phyloP scores from a whole-genome alignment of 2,329 filamentous ascomycete genomes.

The Pseudopyrenochaeta lycopersici region DNA sequence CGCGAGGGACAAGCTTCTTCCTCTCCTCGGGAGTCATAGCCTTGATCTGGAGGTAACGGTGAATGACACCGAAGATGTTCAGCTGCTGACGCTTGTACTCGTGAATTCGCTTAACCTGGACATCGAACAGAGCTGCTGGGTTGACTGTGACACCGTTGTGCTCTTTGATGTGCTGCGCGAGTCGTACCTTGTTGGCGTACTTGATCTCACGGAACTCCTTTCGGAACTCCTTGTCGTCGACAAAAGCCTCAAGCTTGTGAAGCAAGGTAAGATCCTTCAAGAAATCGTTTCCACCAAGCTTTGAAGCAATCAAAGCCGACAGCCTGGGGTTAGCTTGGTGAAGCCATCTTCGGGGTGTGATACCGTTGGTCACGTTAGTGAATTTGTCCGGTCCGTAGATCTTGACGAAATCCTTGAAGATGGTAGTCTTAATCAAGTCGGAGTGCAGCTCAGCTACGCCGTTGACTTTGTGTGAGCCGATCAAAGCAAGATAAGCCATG shows the following conservation, averaged over 20 bases:
- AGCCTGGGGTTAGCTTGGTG: slow-evolving; percentile 96
- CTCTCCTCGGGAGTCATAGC: slow-evolving; percentile 81
- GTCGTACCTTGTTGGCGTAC: slow-evolving; percentile 89
- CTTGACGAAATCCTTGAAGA: slow-evolving; percentile 97
- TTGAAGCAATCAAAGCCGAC: slow-evolving; percentile 90
- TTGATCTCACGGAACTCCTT: slow-evolving; percentile 98
- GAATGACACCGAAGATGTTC: slow-evolving; percentile 98
- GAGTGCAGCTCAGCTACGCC: slow-evolving; percentile 98
- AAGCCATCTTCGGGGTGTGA: slow-evolving; percentile 94
- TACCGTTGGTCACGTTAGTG: slow-evolving; percentile 97
- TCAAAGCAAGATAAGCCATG: slow-evolving; percentile 94
- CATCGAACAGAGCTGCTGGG: slow-evolving; percentile 88
- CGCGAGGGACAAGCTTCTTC: slow-evolving; percentile 86
- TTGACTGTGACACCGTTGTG: slow-evolving; percentile 84
- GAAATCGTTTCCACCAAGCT: slow-evolving; percentile 83
- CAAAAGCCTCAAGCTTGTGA: slow-evolving; percentile 83
- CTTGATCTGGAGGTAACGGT: slow-evolving; percentile 91
- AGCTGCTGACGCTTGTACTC: slow-evolving; percentile 99
- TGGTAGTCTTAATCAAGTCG: slow-evolving; percentile 97
- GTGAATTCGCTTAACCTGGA: slow-evolving; percentile 98
- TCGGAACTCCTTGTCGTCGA: slow-evolving; percentile 88
- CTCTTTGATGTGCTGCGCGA: slow-evolving; percentile 90
- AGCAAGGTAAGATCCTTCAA: slow-evolving; percentile 89
- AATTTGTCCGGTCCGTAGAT: slow-evolving; percentile 98
- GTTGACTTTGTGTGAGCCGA: slow-evolving; percentile 99